A percentile compares a stretch with the other conserved stretches of the same genome.
Evolutionary conservation across 768 basidiomycete genomes (phyloP).

Genomic region (Collybia sp.): DNA sequence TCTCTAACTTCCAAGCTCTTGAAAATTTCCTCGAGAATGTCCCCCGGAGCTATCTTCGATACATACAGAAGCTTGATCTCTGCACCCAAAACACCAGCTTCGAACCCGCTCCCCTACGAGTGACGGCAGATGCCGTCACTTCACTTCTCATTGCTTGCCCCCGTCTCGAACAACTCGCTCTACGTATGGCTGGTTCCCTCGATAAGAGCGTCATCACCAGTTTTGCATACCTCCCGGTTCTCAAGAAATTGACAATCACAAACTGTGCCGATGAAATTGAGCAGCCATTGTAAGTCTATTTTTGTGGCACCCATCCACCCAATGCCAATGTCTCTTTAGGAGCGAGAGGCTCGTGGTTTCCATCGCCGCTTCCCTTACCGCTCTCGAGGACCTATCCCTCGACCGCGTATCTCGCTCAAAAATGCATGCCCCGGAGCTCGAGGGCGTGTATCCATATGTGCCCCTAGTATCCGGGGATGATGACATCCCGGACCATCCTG

Average conservation of each 20-base stretch:
- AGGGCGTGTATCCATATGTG: conserved; percentile 48
- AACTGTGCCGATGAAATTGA: conserved; percentile 38
- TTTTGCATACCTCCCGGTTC: conserved; percentile 37
- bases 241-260: conserved; percentile 42
- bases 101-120: conserved; percentile 17
- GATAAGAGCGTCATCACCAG: conserved; percentile 43
- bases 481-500: conserved; percentile 51
- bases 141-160: conserved; percentile 45
- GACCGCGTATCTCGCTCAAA: conserved; percentile 63
- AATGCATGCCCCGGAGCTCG: conserved; percentile 58
- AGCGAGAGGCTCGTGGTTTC: conserved; percentile 69
- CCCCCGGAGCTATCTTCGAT: conserved; percentile 45
- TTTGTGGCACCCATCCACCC: conserved; percentile 2
- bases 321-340: conserved; percentile 24
- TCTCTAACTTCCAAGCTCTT: conserved; percentile 42
- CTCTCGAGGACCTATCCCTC: conserved; percentile 51
- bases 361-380: conserved; percentile 55
- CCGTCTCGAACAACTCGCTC: conserved; percentile 41
- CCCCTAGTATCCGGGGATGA: conserved; percentile 60
- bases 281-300: conserved; percentile 40
- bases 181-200: conserved; percentile 45
- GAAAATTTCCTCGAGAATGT: conserved; percentile 50
- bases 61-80: conserved; percentile 51
- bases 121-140: conserved; percentile 41
- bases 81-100: conserved; percentile 21